Base-by-base conservation (phyloP, 140 eudicot genomes). In the Senecio squalidus region DNA sequence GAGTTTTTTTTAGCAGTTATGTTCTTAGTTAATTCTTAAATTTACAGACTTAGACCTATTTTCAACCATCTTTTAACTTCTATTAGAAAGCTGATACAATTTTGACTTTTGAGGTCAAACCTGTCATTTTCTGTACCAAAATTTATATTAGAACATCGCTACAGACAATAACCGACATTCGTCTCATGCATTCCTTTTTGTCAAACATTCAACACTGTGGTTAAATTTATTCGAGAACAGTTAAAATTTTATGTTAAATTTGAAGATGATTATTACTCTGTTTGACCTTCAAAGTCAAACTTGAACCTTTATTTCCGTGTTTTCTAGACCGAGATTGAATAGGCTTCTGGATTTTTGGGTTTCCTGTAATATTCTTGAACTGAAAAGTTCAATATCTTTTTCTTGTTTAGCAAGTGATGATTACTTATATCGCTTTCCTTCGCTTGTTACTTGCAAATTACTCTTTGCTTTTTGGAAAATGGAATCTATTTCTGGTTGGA, bases 271-370 rank as follows among this genome's bases (percentile, higher is more conserved):
- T 10, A 5, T 16, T 38, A 50, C 70, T 52, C 6, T 64, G 53
- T 64, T 64, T 64, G 70, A 64, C 53, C 51, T 13, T 13, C 4
- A 55, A 9, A 66, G 62, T 66, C 60, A 50, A 64, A 9, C 3
- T 3, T 44, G 20, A 9, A 15, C 4, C 55, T 17, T 36, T 39
- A 9, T 11, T n/a, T n/a, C n/a, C 16, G 20, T 53, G 4, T 52
- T 52, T 17, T 31, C 38, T 40, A 40, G 55, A 15, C 15, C 17
- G 4, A 11, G 15, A 4, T 17, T 44, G 13, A 17, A 21, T 15
- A 23, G 51, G 7, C 17, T 6, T 44, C 17, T 44, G 23, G 51
- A 17, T 16, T 44, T 44, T 9, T 44, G 22, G 22, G 48, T 5
- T 5, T 15, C 21, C 48, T 43, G 48, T 21, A 13, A 43, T 43